Base-by-base conservation (phyloP, 2,329 filamentous ascomycete species). In the Neonectria punicea region DNA sequence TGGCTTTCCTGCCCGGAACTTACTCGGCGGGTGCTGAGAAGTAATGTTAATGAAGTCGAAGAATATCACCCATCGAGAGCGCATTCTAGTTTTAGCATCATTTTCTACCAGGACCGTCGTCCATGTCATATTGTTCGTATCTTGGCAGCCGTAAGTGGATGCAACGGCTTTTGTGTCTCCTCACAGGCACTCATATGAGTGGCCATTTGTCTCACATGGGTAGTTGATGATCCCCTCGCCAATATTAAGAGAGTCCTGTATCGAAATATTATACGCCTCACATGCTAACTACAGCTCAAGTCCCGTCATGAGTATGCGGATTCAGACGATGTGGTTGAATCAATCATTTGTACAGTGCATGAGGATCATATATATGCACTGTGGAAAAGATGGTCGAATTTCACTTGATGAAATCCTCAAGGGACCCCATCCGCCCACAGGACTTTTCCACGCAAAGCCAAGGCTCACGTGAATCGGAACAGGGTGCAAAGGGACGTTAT, bases 1-100 rank as follows among this genome's bases (percentile, higher is more conserved):
- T 89, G n/a, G 88, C 86, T 32, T 91, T 89, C 71, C 81, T 90
- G 22, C 86, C 87, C 4, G 79, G 73, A 5, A 71, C 41, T n/a
- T 62, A 67, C 49, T 49, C 51, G 11, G 25, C 61, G 11, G 36
- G 43, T 28, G 28, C 39, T 16, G 28, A 50, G 28, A 43, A 66
- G 13, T 70, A 53, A 70, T 13, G 47, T 11, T 10, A 28, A 13
- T 3, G 28, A 32, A 34, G 47, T 7, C 47, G 10, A 51, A n/a
- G 28, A 13, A 30, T 30, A 30, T 3, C 30, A 30, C 30, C 30
- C 8, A 30, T 30, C 30, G 30, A 30, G 4, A 9, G 9, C 30
- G 8, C 30, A 30, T 30, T 30, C 7, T 30, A 30, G 7, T 2
- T 30, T 30, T 8, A 30, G 30, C 9, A 30, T 5, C 30, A 9